phyloP scores from a whole-genome alignment of 2,329 filamentous ascomycete species.

The Tolypocladium endophyticum region DNA sequence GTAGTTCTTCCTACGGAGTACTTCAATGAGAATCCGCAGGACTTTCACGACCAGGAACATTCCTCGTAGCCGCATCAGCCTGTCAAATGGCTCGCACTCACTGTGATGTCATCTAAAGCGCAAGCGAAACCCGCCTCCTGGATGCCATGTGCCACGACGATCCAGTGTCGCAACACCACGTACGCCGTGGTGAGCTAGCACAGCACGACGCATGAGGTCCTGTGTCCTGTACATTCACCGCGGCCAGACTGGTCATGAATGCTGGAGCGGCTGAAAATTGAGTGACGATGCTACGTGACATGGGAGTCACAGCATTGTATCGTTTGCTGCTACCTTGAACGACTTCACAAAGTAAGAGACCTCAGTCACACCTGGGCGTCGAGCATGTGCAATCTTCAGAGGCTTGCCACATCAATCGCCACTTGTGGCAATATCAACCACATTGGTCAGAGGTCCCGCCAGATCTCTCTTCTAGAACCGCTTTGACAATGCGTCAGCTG shows the following conservation, averaged over 20 bases:
- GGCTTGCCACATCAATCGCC: background rate
- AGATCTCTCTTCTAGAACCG: background rate
- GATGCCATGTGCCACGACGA: slow-evolving; percentile 31
- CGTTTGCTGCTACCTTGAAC: background rate
- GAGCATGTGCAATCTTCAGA: background rate
- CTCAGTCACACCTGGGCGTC: background rate
- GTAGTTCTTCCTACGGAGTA: no score
- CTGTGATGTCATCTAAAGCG: slow-evolving; percentile 29
- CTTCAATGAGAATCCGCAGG: background rate
- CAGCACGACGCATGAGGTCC: slow-evolving; percentile 44
- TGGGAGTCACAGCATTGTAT: background rate
- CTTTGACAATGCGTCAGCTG: no score
- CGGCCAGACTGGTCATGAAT: slow-evolving; percentile 22
- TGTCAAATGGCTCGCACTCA: background rate
- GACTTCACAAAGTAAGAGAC: background rate
- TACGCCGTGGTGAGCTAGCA: slow-evolving; percentile 58
- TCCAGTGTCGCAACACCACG: slow-evolving; percentile 63
- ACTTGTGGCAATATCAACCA: background rate
- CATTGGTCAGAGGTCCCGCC: background rate
- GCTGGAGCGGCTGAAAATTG: background rate
- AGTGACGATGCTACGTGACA: background rate
- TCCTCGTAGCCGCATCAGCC: background rate
- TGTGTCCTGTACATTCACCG: slow-evolving; percentile 52
- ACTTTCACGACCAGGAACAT: background rate
- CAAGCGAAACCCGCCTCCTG: slow-evolving; percentile 46